Evolutionary conservation across 2,329 filamentous ascomycete species (phyloP).

Genomic region (Colletotrichum somersetense): DNA sequence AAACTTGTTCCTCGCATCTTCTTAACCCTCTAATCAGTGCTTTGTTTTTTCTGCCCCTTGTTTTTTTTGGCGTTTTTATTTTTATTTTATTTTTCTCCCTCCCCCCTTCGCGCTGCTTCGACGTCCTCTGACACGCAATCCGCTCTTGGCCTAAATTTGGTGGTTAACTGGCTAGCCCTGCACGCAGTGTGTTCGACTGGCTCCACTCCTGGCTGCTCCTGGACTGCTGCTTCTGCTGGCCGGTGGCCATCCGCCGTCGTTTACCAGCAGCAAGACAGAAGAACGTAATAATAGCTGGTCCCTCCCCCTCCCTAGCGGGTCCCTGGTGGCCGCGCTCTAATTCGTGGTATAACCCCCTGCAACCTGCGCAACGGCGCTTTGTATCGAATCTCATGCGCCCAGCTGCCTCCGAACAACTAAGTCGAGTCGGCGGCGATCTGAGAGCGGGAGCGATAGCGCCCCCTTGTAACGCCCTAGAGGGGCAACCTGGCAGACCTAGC

Average conservation of each 20-base stretch:
- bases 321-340: not conserved
- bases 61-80: no score
- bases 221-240: not conserved
- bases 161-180: not conserved
- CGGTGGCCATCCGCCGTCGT: not conserved
- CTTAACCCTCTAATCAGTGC: not conserved
- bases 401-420: conserved; percentile 14
- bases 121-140: not conserved
- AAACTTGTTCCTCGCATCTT: conserved; percentile 34
- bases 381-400: conserved; percentile 37
- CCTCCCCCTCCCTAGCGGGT: not conserved
- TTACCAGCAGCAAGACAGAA: not conserved
- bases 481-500: not conserved
- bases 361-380: not conserved
- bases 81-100: no score
- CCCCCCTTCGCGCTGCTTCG: not conserved
- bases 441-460: conserved; percentile 10
- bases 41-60: not conserved
- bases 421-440: conserved; percentile 27
- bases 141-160: not conserved
- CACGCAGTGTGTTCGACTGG: not conserved
- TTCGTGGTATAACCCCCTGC: conserved; percentile 14
- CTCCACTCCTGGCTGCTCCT: not conserved
- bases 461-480: not conserved
- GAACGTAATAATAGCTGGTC: not conserved